Evolutionary conservation across 1,139 yeast species (phyloP).

Genomic region (Pichia norvegensis): DNA sequence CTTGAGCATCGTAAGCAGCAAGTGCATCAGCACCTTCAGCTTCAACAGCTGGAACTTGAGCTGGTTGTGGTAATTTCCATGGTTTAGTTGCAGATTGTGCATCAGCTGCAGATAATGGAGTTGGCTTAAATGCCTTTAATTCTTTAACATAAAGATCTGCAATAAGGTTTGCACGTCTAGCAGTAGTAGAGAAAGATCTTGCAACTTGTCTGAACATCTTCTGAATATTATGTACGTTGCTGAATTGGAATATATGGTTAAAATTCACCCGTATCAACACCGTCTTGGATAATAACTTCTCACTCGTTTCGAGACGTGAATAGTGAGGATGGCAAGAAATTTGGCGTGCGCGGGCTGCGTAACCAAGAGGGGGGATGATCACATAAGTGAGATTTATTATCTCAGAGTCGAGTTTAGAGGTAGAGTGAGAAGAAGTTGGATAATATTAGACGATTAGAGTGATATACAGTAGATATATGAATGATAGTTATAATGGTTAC

Average conservation of each 20-base stretch:
- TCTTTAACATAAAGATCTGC: constrained; percentile 84
- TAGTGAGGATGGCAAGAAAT: neutral
- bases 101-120: constrained; percentile 63
- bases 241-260: no score
- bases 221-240: neutral
- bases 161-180: constrained; percentile 46
- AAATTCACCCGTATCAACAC: no score
- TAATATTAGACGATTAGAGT: neutral
- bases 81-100: constrained; percentile 74
- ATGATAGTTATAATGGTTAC: neutral
- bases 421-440: no score
- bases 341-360: constrained; percentile 17
- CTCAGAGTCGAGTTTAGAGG: no score
- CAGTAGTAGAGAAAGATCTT: constrained; percentile 32
- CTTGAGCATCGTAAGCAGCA: constrained; percentile 62
- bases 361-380: constrained; percentile 13
- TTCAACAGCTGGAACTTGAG: constrained; percentile 65
- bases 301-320: no score
- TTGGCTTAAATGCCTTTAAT: constrained; percentile 82
- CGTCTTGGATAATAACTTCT: no score
- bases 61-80: constrained; percentile 72
- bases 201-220: constrained; percentile 19
- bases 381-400: neutral
- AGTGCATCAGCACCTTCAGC: constrained; percentile 66
- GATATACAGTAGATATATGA: neutral